Base-by-base conservation (phyloP, 2,329 filamentous ascomycete genomes). In the Colletotrichum theobromicola region DNA sequence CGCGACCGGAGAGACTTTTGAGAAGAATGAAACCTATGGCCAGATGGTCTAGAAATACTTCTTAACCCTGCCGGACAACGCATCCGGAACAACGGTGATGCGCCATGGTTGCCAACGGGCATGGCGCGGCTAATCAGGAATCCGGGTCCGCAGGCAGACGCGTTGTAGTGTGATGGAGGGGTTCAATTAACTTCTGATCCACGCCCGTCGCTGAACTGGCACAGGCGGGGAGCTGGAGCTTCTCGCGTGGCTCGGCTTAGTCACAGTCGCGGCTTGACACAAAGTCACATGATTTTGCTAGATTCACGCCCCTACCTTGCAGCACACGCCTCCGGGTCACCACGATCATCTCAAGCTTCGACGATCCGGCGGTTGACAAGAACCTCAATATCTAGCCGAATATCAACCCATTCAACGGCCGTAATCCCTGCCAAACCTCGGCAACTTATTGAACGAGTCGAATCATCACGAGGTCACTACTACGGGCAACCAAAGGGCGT, bases 221-320 rank as follows among this genome's bases (percentile, higher is more conserved):
- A 32, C 61, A 13, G 63, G 57, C 64, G 69, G 66, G 67, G 63
- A 58, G 46, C 46, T 70, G 71, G 67, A 67, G 50, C 15, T 70
- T 62, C 24, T 50, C 42, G 67, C 12, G 53, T 57, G 57, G 57
- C 60, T 1, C 6, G 32, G 78, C 81, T 85, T 82, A 85, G 82
- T 85, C 83, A 85, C 77, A 63, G 13, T 73, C 81, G 77, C 81
- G 79, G 73, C 80, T 83, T 84, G 81, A 82, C 84, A 82, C 79
- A 58, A 13, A 28, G 55, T 50, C 32, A 67, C 62, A 53, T 65
- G 62, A 65, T 50, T 8, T 15, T 28, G 50, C 26, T 74, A 75
- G 50, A 42, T 35, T 75, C 73, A 75, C 73, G n/a, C 73, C 72
- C 35, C 58, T 26, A 15, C 12, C 13, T 34, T n/a, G 10, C 34